Conservation (phyloP, 495 filamentous ascomycete species). For the Annulohypoxylon bovei region DNA sequence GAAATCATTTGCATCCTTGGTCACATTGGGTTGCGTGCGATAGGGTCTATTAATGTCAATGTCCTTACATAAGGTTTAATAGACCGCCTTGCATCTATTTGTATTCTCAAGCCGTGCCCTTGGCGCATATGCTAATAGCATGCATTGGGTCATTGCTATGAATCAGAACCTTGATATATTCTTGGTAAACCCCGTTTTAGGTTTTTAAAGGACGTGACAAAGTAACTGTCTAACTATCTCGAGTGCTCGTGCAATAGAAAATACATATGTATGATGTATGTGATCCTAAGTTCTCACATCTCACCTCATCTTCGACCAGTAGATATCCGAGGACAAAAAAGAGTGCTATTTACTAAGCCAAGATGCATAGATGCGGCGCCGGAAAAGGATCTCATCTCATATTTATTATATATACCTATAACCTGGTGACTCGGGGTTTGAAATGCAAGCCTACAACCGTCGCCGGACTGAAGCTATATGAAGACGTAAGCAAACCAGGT, state of each 20-base stretch:
- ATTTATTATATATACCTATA: background rate
- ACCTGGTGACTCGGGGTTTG: background rate
- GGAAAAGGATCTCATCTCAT: background rate
- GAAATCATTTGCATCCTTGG: constrained; percentile 13
- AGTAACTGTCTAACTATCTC: background rate
- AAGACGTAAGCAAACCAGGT: background rate
- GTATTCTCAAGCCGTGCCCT: background rate
- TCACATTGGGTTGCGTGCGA: constrained; percentile 2
- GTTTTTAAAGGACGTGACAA: background rate
- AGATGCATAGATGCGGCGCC: background rate
- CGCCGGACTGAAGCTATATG: background rate
- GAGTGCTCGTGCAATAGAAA: background rate
- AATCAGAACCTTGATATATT: background rate
- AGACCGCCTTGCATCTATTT: constrained; percentile 17
- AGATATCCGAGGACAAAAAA: background rate
- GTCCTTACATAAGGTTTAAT: constrained; percentile 4
- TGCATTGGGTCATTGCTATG: background rate
- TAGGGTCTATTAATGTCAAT: background rate
- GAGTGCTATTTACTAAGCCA: background rate
- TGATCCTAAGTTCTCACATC: background rate
- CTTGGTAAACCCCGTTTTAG: background rate
- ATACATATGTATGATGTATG: background rate
- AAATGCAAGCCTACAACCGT: background rate
- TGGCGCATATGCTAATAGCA: background rate
- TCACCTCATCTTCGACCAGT: background rate